Evolutionary conservation across 2,329 filamentous ascomycete genomes (phyloP), one percentile per base, ranked within the genome.

Genomic region (Erysiphe pisi): DNA sequence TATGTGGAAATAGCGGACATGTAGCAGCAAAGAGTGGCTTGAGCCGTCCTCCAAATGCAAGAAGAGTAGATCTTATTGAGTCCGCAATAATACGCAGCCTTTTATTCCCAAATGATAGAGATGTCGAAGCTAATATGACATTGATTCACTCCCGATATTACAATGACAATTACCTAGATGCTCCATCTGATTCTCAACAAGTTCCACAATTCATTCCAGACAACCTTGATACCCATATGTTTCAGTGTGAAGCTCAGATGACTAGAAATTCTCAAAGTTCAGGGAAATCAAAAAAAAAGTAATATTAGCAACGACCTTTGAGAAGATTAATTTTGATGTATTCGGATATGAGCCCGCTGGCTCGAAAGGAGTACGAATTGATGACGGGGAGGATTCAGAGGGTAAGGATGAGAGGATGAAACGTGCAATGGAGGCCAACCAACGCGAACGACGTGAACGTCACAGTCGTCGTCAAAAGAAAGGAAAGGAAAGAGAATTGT

Each of bases 41-140:
- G 25, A 73, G 47, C 43, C 47, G 36, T 47, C 25, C 68, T 25
- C 68, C 22, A 8, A 18, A 25, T 25, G 68, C 68, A 45, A 47
- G 22, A 45, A 73, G 25, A 25, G 16, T 73, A 47, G 68, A 73
- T 47, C 68, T 73, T 14, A 47, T 73, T 14, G 68, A 73, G 40
- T 73, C 68, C 6, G 68, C 68, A n/a, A 73, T 73, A 20, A 45
- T 73, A 12, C 68, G 12, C 12, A 73, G 68, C 14, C 68, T 73
- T 16, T 14, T 73, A 22, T 73, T 73, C 25, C 68, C 18, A 47
- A 73, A 45, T 22, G 12, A 73, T 14, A 73, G 68, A 47, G 25
- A 73, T 73, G 1, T 73, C 31, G 40, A 73, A 47, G 31, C 68
- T 8, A 73, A 73, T 25, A 73, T 73, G 68, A 73, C 36, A 0